Evolutionary conservation across 129 eudicot species (phyloP), one percentile per base, ranked within the genome.

Genomic region (Kitagawia praeruptora): DNA sequence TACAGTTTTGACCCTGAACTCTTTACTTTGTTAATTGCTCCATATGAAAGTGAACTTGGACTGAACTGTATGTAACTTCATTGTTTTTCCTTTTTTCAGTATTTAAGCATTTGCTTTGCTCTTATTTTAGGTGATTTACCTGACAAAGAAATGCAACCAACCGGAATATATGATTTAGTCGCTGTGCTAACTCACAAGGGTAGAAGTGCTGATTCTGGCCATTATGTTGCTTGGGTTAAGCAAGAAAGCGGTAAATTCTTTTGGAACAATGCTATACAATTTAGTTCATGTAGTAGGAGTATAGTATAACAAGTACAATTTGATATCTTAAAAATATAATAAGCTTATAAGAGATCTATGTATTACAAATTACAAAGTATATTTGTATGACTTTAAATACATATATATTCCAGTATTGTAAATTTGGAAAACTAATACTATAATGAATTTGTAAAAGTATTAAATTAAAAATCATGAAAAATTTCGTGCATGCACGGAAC

Each of bases 161-260:
- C 97, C 25, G 99, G 99, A 76, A 76, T 90, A 78, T 94, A 94
- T 89, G 99, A 96, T 83, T 79, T 96, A 84, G 99, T 96, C 38
- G 94, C 98, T 39, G 98, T 96, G 83, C 87, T 96, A 79, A 96
- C 99, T 7, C 98, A 96, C 89, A 96, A 96, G 90, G 99, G 99
- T 78, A 84, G 99, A 90, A 90, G 99, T 92, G 99, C 99, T 28
- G 99, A 96, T 85, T 92, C 98, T 25, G 98, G 99, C 63, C 98
- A 96, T 88, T 96, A 96, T 79, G 97, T 92, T 81, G 96, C 93
- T 40, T 96, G 99, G 99, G 97, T 96, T 75, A 96, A 96, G 86
- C 99, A 96, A 89, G 98, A 94, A 81, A 94, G 84, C 74, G 97
- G 98, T 90, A 28, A 74, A 88, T 81, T 70, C 21, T 5, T 70